A percentile compares a stretch with the other conserved stretches of the same genome.
Conservation (phyloP, 2,329 filamentous ascomycete genomes). For the Colletotrichum musicola region DNA sequence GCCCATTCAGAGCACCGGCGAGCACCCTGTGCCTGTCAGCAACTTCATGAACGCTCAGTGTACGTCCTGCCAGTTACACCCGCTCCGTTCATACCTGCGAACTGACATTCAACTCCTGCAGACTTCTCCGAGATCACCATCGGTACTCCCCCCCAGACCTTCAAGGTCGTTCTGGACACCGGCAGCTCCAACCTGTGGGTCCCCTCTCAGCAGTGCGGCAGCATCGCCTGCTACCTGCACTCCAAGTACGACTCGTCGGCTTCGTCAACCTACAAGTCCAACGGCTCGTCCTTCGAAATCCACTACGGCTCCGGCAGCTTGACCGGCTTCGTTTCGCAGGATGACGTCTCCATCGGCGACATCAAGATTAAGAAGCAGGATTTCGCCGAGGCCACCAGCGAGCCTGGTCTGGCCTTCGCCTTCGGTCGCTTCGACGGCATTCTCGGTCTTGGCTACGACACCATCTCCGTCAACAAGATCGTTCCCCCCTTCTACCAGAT, state of each 20-base stretch:
- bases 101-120: conserved; percentile 49
- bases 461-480: conserved; percentile 96
- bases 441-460: conserved; percentile 92
- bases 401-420: conserved; percentile 96
- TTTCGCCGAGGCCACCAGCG: conserved; percentile 95
- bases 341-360: conserved; percentile 89
- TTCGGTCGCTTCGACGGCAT: conserved; percentile 99
- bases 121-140: conserved; percentile 98
- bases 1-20: conserved; percentile 72
- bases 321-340: conserved; percentile 92
- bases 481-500: conserved; percentile 97
- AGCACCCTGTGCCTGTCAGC: conserved; percentile 88
- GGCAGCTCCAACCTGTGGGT: conserved; percentile 99
- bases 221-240: conserved; percentile 98
- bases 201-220: conserved; percentile 88
- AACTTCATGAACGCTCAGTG: conserved; percentile 99
- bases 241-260: conserved; percentile 92
- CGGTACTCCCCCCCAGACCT: conserved; percentile 90
- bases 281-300: conserved; percentile 93
- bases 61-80: conserved; percentile 63
- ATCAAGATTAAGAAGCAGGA: conserved; percentile 88
- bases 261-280: conserved; percentile 93
- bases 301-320: conserved; percentile 95
- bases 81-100: neutral
- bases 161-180: conserved; percentile 99